A percentile compares a stretch with the other conserved stretches of the same genome.
Conservation (phyloP, 148 eudicot genomes). For the Vaccinium corymbosum region DNA sequence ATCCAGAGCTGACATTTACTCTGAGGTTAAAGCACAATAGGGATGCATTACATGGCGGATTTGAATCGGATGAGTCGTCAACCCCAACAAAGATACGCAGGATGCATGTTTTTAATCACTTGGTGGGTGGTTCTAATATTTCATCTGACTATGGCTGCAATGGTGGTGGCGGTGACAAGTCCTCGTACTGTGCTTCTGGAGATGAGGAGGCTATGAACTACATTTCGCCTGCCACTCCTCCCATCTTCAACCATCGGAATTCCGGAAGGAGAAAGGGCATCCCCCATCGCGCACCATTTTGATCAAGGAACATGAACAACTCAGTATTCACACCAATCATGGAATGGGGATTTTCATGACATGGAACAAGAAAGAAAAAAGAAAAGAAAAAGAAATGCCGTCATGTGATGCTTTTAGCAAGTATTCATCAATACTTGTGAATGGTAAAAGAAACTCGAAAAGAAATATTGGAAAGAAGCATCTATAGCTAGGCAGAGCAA, state of each 20-base stretch:
- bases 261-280: slow-evolving; percentile 44
- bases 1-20: slow-evolving; percentile 37
- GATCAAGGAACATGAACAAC: neutral
- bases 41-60: slow-evolving; percentile 14
- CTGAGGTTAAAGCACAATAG: slow-evolving; percentile 22
- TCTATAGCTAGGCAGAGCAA: too few relatives aligned
- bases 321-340: neutral
- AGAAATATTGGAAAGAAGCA: neutral
- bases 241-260: slow-evolving; percentile 33
- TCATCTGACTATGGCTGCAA: slow-evolving; percentile 6
- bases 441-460: neutral
- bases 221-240: slow-evolving; percentile 40
- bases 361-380: neutral
- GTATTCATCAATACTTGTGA: neutral
- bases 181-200: slow-evolving; percentile 14
- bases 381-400: neutral
- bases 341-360: neutral
- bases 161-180: slow-evolving; percentile 14
- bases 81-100: slow-evolving; percentile 29
- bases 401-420: neutral
- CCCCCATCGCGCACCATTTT: slow-evolving; percentile 46
- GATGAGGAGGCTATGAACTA: slow-evolving; percentile 21
- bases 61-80: slow-evolving; percentile 28
- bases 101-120: slow-evolving; percentile 10
- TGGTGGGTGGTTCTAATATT: slow-evolving; percentile 10